A percentile compares a stretch with the other conserved stretches of the same genome.
These are phyloP conservation scores for Pyrenophora seminiperda DNA, from an alignment of 2,329 filamentous ascomycete species.

Conservation along the genomic window DNA sequence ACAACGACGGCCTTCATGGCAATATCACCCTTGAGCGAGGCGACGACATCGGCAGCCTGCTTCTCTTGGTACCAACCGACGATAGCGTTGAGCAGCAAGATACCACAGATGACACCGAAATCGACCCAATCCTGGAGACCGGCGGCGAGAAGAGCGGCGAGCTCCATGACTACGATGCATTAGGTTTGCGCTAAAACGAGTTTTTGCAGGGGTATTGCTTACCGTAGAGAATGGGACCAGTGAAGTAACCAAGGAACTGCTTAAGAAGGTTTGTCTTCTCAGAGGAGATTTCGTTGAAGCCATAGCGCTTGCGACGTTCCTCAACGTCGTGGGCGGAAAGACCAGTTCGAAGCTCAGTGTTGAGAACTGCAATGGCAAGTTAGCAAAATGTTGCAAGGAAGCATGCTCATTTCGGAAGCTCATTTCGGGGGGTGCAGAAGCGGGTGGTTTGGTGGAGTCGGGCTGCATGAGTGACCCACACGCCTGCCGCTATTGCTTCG, in stretches of 20 bases:
- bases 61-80: conserved; percentile 84
- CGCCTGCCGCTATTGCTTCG: conserved; percentile 16
- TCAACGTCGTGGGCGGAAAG: conserved; percentile 65
- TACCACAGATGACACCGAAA: conserved; percentile 77
- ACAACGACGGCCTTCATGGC: conserved; percentile 73
- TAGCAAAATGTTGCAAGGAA: conserved; percentile 46
- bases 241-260: conserved; percentile 78
- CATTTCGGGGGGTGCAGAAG: conserved; percentile 1
- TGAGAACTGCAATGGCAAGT: conserved; percentile 52
- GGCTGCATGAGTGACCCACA: conserved; percentile 28
- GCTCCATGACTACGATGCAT: conserved; percentile 68
- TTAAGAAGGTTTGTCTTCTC: conserved; percentile 78
- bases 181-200: conserved; percentile 17
- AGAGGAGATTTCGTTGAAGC: conserved; percentile 73
- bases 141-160: conserved; percentile 73
- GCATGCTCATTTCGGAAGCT: conserved; percentile 10
- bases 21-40: conserved; percentile 76
- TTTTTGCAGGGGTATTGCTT: conserved; percentile 46
- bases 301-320: conserved; percentile 66
- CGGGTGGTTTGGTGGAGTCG: conserved; percentile 25
- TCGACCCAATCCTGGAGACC: conserved; percentile 77
- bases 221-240: conserved; percentile 78
- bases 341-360: conserved; percentile 70
- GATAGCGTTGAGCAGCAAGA: conserved; percentile 73
- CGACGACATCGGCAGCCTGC: conserved; percentile 71